Evolutionary conservation across 805 yeast genomes (phyloP).

Genomic region (Sugiyamaella americana): DNA sequence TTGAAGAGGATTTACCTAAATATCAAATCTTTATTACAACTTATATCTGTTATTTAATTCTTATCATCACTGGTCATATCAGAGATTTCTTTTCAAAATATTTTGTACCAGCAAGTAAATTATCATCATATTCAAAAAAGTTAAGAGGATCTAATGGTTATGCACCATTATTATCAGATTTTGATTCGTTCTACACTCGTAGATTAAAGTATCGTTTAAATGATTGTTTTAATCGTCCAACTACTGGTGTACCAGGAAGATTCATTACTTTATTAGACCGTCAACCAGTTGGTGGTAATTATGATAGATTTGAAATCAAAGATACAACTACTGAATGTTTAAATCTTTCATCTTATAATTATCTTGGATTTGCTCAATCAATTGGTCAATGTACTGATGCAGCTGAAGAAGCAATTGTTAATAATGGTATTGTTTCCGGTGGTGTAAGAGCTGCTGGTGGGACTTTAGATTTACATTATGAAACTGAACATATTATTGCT

Average conservation of each 20-base stretch:
- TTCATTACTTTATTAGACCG: slow-evolving; percentile 77
- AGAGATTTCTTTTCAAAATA: slow-evolving; percentile 71
- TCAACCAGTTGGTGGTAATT: slow-evolving; percentile 45
- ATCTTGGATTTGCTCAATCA: slow-evolving; percentile 94
- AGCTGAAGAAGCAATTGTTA: slow-evolving; percentile 55
- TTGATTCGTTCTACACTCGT: slow-evolving; percentile 89
- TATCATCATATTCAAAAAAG: slow-evolving; percentile 45
- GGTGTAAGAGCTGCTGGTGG: slow-evolving; percentile 76
- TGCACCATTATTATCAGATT: slow-evolving; percentile 93
- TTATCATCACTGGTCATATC: slow-evolving; percentile 84
- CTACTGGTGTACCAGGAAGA: slow-evolving; percentile 98
- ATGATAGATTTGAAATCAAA: slow-evolving; percentile 62
- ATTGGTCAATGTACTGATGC: slow-evolving; percentile 84
- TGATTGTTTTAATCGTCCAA: slow-evolving; percentile 93
- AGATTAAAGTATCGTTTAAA: slow-evolving; percentile 85
- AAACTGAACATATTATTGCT: slow-evolving; percentile 74
- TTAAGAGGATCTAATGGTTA: slow-evolving; percentile 77
- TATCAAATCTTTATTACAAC: slow-evolving; percentile 73
- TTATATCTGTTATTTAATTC: slow-evolving; percentile 73
- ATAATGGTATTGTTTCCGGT: slow-evolving; percentile 71
- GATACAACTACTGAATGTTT: slow-evolving; percentile 74
- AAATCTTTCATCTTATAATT: slow-evolving; percentile 86
- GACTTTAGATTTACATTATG: slow-evolving; percentile 62
- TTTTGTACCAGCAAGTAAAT: background rate
- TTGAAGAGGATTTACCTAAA: slow-evolving; percentile 79